Evolutionary conservation across 2,329 filamentous ascomycete genomes (phyloP), one percentile per base, ranked within the genome.

Genomic region (Trichoderma koningiopsis): DNA sequence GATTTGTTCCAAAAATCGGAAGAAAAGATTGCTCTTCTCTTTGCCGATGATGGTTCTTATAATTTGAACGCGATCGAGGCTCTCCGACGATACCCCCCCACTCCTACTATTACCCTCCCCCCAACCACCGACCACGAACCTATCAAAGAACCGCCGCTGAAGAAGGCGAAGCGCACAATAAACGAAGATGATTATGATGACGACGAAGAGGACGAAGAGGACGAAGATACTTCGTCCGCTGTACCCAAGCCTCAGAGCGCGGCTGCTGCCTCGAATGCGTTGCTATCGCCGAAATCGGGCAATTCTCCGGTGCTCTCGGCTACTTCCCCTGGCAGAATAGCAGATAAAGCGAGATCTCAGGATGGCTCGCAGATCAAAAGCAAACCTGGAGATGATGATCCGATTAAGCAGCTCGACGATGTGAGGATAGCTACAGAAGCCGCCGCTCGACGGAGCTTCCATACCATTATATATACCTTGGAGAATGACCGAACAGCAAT

Each of bases 401-500:
- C 93, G 79, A 92, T 96, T 76, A 97, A 97, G 81, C 93, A 94
- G 79, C 82, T 98, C 72, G 94, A 98, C 79, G 92, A 97, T 77
- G 93, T 93, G 74, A 96, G 96, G 78, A 94, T 91, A 78, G 93
- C 92, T 35, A 94, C 92, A 59, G 95, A 97, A 76, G 93, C 97
- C 76, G 91, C 92, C 62, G 96, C 93, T 55, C 94, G 94, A 81
- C 88, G 89, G 75, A 96, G 92, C 81, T 98, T 97, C 80, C 91
- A 97, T 77, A 96, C 93, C 11, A 87, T 97, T 73, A 97, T 98
- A 80, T 95, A 97, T 79, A 97, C 96, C 1, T 85, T 98, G 37
- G 96, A 99, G 80, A 96, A 95, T 78, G 96, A 99, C 78, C 89
- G 93, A 68, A 93, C 95, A 75, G 96, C 96, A 60, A 98, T 99